These are phyloP conservation scores for Tetradesmus lagerheimii DNA, from an alignment of 139 green algal species.

Conservation along the genomic window DNA sequence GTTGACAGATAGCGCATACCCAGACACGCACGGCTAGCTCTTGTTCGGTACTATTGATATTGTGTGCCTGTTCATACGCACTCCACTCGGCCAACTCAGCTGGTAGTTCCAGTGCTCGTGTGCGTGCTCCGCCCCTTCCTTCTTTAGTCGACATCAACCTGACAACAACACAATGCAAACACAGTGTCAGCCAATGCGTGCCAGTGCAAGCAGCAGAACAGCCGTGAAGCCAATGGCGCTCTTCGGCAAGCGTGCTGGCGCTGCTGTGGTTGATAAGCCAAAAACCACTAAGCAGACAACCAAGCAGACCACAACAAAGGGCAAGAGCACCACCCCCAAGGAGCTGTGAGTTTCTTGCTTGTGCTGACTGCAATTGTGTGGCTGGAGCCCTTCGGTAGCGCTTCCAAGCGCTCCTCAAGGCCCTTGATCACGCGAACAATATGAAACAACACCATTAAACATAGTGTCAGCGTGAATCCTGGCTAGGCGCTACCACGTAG, in stretches of 20 bases:
- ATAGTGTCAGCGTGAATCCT: neutral
- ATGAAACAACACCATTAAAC: neutral
- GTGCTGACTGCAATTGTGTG: neutral
- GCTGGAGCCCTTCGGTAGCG: neutral
- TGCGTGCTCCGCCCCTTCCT: neutral
- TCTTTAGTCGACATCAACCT: neutral
- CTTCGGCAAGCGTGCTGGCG: conserved; percentile 6
- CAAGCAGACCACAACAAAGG: neutral
- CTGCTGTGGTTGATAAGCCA: conserved; percentile 23
- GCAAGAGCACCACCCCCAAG: conserved; percentile 13
- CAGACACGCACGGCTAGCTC: no score
- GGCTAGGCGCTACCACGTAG: neutral
- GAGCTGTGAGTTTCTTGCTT: neutral
- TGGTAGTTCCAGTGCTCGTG: neutral
- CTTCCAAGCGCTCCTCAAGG: neutral
- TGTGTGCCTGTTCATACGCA: no score
- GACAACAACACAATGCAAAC: neutral
- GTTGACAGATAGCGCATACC: neutral
- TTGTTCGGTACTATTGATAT: no score
- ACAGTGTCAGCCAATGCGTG: neutral
- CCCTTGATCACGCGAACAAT: neutral
- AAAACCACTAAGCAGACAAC: conserved; percentile 29
- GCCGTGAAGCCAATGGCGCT: conserved; percentile 31
- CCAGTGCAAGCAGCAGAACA: conserved; percentile 1
- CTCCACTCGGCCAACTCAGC: no score